Evolutionary conservation across 768 basidiomycete species (phyloP).

Genomic region (Tremella fuciformis): DNA sequence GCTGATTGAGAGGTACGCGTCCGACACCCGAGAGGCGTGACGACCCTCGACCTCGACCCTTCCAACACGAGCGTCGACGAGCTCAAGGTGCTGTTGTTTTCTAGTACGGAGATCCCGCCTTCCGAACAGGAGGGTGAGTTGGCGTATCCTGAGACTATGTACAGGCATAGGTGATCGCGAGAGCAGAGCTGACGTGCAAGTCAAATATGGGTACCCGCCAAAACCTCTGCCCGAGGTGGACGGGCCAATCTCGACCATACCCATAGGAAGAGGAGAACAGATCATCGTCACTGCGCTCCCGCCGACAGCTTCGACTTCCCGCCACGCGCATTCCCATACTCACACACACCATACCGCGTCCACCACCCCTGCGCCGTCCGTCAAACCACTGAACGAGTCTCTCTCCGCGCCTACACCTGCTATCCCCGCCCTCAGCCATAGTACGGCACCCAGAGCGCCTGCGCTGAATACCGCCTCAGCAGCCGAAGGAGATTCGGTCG

Average conservation of each 20-base stretch:
- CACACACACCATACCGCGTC: neutral
- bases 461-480: no score
- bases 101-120: constrained; percentile 66
- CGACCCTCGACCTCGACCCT: constrained; percentile 68
- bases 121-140: constrained; percentile 69
- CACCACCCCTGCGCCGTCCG: constrained; percentile 19
- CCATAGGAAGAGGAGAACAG: constrained; percentile 75
- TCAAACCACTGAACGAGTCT: constrained; percentile 16
- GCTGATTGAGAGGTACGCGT: constrained; percentile 59
- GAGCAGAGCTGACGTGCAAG: constrained; percentile 24
- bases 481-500: constrained; percentile 7
- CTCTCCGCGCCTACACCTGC: constrained; percentile 22
- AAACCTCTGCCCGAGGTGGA: constrained; percentile 62
- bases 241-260: constrained; percentile 63
- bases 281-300: constrained; percentile 64
- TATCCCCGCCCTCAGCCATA: neutral
- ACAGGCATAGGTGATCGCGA: neutral
- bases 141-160: constrained; percentile 2
- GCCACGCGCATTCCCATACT: neutral
- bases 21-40: constrained; percentile 77
- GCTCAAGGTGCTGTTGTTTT: constrained; percentile 69
- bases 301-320: neutral
- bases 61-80: constrained; percentile 65
- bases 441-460: no score
- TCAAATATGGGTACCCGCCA: constrained; percentile 73